Evolutionary conservation across 164 flowering plant genomes (phyloP), one percentile per base, ranked within the genome.

Genomic region (Euptelea pleiosperma): DNA sequence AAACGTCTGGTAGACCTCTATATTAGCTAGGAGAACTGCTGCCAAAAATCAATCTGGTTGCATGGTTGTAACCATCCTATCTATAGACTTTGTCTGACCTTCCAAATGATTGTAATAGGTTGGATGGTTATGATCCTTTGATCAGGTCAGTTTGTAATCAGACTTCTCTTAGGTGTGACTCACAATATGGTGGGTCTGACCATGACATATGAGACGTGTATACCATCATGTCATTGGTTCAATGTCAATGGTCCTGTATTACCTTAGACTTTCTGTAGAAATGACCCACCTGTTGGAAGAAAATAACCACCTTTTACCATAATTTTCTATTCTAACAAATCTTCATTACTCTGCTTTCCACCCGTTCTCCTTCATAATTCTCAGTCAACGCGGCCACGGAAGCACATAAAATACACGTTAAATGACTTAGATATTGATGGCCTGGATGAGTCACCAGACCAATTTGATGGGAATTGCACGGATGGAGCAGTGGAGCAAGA

Each of bases 371-470:
- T 34, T 21, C 31, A 21, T 52, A 25, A 25, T 16, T 37, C 63
- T 6, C 74, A 91, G 98, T 91, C 95, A 37, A 62, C 45, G 26
- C 80, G 98, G 5, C 41, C 63, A 11, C 71, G 86, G 64, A 87
- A 82, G 68, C 63, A 75, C 2, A 81, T 81, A 28, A 70, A 64
- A 18, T 84, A 88, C 61, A 40, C 48, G 22, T 64, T 34, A 37
- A 44, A 69, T 50, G 79, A 69, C 58, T 26, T 28, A 14, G 81
- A 75, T 29, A 26, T 25, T 60, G 83, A 75, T 54, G 72, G 64
- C 24, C 14, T 12, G 29, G 61, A 60, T n/a, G 59, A 66, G 28
- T 58, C 73, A 33, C 14, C 41, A 22, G 65, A 73, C 34, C 53
- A 57, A 40, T 59, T 58, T 9, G 42, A 49, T 35, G 62, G 57